Conservation (phyloP, 179 eudicot species). For the Patellifolia procumbens region DNA sequence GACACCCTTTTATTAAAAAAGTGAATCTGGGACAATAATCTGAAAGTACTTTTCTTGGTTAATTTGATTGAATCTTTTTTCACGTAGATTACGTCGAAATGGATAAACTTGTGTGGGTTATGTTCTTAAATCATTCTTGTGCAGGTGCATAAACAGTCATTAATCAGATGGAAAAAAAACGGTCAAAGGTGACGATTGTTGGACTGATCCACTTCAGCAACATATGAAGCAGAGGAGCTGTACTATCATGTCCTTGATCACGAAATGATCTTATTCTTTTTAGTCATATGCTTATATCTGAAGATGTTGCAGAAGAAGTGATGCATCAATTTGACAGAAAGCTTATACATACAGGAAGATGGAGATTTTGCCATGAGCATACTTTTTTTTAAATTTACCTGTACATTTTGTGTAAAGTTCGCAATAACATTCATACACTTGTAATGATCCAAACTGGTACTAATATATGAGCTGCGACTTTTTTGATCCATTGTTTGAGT, state of each 20-base stretch:
- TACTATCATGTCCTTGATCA: neutral
- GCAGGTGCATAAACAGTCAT: conserved; percentile 60
- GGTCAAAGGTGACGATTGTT: conserved; percentile 48
- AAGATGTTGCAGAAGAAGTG: conserved; percentile 12
- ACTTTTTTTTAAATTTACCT: neutral
- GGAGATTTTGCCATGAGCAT: conserved; percentile 10
- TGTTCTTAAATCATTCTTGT: conserved; percentile 9
- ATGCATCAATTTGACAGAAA: conserved; percentile 1
- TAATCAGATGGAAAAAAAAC: conserved; percentile 57
- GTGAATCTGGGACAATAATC: neutral
- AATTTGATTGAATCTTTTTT: neutral
- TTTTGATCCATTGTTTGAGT: neutral
- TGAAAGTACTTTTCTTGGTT: neutral
- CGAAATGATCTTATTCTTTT: conserved; percentile 7
- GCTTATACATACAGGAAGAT: conserved; percentile 15
- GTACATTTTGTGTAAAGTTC: conserved; percentile 22
- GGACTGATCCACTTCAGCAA: conserved; percentile 55
- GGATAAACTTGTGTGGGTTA: neutral
- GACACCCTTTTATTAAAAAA: neutral
- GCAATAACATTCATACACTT: conserved; percentile 17
- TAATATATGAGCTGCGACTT: neutral
- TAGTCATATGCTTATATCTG: conserved; percentile 1
- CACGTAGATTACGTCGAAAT: neutral
- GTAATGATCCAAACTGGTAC: conserved; percentile 11
- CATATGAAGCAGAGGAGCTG: conserved; percentile 19